Conservation (phyloP, 768 basidiomycete genomes). For the Pleurotus tuoliensis region DNA sequence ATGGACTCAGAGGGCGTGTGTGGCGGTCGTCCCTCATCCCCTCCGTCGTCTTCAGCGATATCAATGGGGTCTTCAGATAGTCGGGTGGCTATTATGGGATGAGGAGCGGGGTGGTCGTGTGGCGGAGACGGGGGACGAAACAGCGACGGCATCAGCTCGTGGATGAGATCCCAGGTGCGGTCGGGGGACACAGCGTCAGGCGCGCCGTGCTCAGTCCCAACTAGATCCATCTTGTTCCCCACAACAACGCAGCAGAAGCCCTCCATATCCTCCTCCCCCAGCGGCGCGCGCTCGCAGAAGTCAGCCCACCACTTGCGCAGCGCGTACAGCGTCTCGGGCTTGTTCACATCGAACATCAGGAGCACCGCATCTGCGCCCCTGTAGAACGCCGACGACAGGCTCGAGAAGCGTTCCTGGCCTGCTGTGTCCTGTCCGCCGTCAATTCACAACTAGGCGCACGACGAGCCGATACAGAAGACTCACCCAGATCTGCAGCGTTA, state of each 20-base stretch:
- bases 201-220: conserved; percentile 16
- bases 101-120: too few species aligned
- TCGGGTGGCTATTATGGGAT: too few species aligned
- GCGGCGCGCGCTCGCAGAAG: conserved; percentile 63
- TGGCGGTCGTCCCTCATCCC: conserved; percentile 8
- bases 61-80: too few species aligned
- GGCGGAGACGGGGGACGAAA: conserved; percentile 11
- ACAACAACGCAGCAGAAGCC: conserved; percentile 73
- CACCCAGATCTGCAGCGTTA: conserved; percentile 66
- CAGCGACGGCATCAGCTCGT: conserved; percentile 49
- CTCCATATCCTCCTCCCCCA: conserved; percentile 57
- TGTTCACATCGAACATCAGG: conserved; percentile 77
- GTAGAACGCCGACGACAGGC: conserved; percentile 78
- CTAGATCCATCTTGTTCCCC: conserved; percentile 75
- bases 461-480: conserved; percentile 12
- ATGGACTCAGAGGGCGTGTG: conserved; percentile 18
- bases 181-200: conserved; percentile 26
- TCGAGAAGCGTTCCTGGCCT: conserved; percentile 86
- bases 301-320: conserved; percentile 77
- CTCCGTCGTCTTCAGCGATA: too few species aligned
- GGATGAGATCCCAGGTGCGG: conserved; percentile 52
- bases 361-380: conserved; percentile 80
- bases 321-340: conserved; percentile 52
- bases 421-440: conserved; percentile 62
- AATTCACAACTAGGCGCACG: background rate